Conservation (phyloP, 768 basidiomycete genomes). For the Naganishia kalamii region DNA sequence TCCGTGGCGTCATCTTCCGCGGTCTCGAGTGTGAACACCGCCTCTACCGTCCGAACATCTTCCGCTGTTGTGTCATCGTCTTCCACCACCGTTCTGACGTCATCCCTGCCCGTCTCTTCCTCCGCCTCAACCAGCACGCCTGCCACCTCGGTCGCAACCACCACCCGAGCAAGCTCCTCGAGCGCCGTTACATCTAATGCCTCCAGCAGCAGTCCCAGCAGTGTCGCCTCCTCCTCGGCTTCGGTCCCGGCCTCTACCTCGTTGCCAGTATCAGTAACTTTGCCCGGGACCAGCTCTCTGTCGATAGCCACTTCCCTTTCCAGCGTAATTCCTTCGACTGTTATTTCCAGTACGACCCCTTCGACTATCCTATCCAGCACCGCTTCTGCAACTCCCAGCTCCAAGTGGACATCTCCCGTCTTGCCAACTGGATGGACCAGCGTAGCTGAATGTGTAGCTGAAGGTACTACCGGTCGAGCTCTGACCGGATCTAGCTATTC, state of each 20-base stretch:
- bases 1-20: not conserved
- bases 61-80: not conserved
- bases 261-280: not conserved
- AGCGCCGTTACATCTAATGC: not conserved
- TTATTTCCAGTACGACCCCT: too few relatives aligned
- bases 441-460: not conserved
- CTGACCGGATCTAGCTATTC: slow-evolving; percentile 24
- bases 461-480: slow-evolving; percentile 21
- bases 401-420: not conserved
- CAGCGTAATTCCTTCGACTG: not conserved
- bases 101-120: not conserved
- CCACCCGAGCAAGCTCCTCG: not conserved
- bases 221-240: not conserved
- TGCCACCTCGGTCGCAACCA: not conserved
- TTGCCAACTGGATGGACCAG: not conserved
- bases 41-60: not conserved
- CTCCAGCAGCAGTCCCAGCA: too few relatives aligned
- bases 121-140: not conserved
- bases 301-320: not conserved
- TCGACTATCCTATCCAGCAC: not conserved
- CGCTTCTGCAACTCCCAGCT: not conserved
- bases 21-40: not conserved
- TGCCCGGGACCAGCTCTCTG: not conserved
- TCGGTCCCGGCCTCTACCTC: not conserved
- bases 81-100: not conserved